A percentile compares a stretch with the other conserved stretches of the same genome.
Conservation (phyloP, 129 eudicot genomes). For the Sambucus nigra region DNA sequence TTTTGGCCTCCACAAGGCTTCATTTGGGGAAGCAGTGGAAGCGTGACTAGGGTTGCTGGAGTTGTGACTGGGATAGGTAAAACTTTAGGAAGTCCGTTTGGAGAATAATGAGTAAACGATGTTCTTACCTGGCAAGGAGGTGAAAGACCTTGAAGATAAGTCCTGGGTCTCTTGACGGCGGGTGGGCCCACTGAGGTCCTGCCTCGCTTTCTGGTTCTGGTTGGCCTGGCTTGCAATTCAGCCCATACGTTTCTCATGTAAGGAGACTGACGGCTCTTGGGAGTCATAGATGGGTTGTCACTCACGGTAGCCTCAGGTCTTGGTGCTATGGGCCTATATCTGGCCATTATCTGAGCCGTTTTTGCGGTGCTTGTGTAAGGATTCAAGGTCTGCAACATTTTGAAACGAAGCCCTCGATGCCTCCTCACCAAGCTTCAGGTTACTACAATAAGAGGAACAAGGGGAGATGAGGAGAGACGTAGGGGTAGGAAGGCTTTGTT, state of each 20-base stretch:
- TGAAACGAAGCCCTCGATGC: neutral
- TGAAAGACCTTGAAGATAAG: slow-evolving; percentile 35
- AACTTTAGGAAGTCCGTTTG: slow-evolving; percentile 12
- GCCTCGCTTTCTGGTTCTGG: slow-evolving; percentile 72
- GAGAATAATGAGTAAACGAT: slow-evolving; percentile 17
- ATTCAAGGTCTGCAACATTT: slow-evolving; percentile 52
- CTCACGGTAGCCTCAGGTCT: slow-evolving; percentile 30
- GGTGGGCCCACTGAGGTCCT: slow-evolving; percentile 35
- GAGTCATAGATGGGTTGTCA: slow-evolving; percentile 20
- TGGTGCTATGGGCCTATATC: slow-evolving; percentile 83
- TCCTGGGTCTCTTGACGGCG: slow-evolving; percentile 34
- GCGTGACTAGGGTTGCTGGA: slow-evolving; percentile 29
- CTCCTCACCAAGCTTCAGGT: neutral
- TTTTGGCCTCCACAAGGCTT: neutral
- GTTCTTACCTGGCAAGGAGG: slow-evolving; percentile 22
- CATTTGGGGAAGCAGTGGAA: slow-evolving; percentile 36
- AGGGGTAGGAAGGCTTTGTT: neutral
- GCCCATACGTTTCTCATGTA: slow-evolving; percentile 66
- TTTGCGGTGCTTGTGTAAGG: slow-evolving; percentile 45
- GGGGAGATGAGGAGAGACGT: neutral
- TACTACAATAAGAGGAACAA: neutral
- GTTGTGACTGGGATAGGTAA: slow-evolving; percentile 23
- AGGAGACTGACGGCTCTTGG: slow-evolving; percentile 42
- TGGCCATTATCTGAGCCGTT: slow-evolving; percentile 77
- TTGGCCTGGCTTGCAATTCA: slow-evolving; percentile 70